phyloP scores from a whole-genome alignment of 306 rosid genomes.

The Malus asiatica region DNA sequence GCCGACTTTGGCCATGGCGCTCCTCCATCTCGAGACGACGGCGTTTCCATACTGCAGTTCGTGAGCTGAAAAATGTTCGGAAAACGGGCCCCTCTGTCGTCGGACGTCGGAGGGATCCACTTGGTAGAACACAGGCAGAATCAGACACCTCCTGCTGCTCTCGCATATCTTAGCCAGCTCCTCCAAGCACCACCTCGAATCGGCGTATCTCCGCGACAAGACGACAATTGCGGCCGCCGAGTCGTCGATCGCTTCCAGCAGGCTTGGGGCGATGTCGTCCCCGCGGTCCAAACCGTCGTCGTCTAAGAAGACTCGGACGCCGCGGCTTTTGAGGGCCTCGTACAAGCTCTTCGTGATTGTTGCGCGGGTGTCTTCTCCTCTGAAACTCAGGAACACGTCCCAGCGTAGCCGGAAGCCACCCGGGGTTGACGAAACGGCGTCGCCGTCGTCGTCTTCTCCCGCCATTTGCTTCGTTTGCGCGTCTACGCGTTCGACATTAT shows the following conservation, averaged over 20 bases:
- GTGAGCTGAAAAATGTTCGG: not conserved
- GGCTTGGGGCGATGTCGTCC: constrained; percentile 29
- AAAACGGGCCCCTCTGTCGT: constrained; percentile 37
- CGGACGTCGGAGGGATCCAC: not conserved
- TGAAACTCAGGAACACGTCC: constrained; percentile 56
- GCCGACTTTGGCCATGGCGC: no score
- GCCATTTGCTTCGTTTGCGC: constrained; percentile 1
- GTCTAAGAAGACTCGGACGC: constrained; percentile 40
- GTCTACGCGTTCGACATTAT: no score
- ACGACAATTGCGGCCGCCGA: constrained; percentile 46
- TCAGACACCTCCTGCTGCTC: constrained; percentile 14
- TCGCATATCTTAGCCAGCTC: constrained; percentile 45
- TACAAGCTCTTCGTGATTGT: constrained; percentile 22
- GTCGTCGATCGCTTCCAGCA: constrained; percentile 49
- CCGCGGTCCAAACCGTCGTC: constrained; percentile 37
- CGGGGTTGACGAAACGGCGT: not conserved
- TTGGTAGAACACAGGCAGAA: constrained; percentile 4
- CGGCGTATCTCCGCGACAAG: constrained; percentile 36
- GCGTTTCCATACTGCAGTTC: no score
- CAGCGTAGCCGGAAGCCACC: constrained; percentile 41
- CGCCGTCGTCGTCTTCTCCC: not conserved
- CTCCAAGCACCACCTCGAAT: constrained; percentile 40
- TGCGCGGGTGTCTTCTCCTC: constrained; percentile 37
- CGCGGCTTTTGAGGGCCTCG: constrained; percentile 16
- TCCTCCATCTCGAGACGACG: no score